These are phyloP conservation scores for Prasinococcaceae sp. DNA, from an alignment of 139 green algal genomes.

Conservation along the genomic window DNA sequence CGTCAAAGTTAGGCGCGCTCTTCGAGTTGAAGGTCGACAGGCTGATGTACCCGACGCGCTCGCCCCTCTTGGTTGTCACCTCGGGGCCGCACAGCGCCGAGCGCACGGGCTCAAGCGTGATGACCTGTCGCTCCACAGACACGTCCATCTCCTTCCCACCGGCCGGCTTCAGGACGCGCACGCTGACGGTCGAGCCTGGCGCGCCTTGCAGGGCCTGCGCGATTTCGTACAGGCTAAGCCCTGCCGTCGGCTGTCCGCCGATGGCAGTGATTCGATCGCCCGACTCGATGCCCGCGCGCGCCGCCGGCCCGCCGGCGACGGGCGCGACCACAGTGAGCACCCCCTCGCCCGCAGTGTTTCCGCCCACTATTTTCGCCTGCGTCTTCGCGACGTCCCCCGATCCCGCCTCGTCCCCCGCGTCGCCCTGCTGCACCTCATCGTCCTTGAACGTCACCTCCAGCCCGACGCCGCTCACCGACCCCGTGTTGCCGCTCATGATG, in stretches of 20 bases:
- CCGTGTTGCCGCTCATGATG: conserved; percentile 38
- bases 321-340: conserved; percentile 58
- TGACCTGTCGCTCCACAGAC: conserved; percentile 28
- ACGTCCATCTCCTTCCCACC: conserved; percentile 17
- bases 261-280: conserved; percentile 66
- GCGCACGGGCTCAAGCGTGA: conserved; percentile 59
- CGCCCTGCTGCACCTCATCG: neutral
- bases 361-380: neutral
- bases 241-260: conserved; percentile 43
- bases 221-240: conserved; percentile 73
- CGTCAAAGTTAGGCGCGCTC: conserved; percentile 32
- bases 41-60: conserved; percentile 75
- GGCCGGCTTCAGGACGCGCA: too few species aligned
- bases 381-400: too few species aligned
- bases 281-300: conserved; percentile 57
- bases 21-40: conserved; percentile 76
- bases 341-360: neutral
- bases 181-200: too few species aligned
- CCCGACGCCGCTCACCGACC: conserved; percentile 29
- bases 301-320: conserved; percentile 59
- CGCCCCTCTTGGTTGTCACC: neutral
- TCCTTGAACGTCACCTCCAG: conserved; percentile 24
- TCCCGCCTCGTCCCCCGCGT: too few species aligned
- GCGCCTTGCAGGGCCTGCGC: conserved; percentile 33
- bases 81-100: conserved; percentile 36